Evolutionary conservation across 148 eudicot species (phyloP).

Genomic region (Camellia granthamiana): DNA sequence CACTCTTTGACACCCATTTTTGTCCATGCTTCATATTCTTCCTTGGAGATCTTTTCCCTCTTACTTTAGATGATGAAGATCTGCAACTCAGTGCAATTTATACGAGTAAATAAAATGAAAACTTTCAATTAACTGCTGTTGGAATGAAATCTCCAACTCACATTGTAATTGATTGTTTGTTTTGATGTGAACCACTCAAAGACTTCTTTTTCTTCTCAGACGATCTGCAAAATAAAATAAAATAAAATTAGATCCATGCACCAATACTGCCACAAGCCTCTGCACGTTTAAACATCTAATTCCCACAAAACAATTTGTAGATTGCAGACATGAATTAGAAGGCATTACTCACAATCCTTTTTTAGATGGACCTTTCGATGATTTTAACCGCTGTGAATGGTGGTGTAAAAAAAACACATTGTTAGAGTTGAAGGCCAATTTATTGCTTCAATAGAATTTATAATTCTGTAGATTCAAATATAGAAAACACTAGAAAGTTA

Average conservation of each 20-base stretch:
- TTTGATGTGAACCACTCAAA: slow-evolving; percentile 30
- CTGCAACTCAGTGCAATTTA: slow-evolving; percentile 33
- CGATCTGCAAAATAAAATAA: slow-evolving; percentile 39
- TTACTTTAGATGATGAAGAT: slow-evolving; percentile 44
- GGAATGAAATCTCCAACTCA: slow-evolving; percentile 26
- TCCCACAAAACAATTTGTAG: background rate
- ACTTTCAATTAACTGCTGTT: background rate
- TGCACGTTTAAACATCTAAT: background rate
- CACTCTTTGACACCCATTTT: slow-evolving; percentile 36
- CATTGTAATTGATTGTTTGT: slow-evolving; percentile 43
- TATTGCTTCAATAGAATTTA: background rate
- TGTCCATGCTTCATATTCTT: slow-evolving; percentile 38
- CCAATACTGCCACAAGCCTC: slow-evolving; percentile 6
- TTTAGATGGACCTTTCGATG: slow-evolving; percentile 38
- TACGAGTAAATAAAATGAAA: slow-evolving; percentile 11
- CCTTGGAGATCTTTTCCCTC: slow-evolving; percentile 60
- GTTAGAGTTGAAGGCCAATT: slow-evolving; percentile 25
- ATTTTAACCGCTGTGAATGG: slow-evolving; percentile 47
- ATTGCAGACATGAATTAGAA: background rate
- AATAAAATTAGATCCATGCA: background rate
- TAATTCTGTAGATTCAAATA: slow-evolving; percentile 3
- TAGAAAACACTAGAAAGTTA: slow-evolving; percentile 1
- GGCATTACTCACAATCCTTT: slow-evolving; percentile 55
- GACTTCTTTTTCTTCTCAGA: slow-evolving; percentile 41
- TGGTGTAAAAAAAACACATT: background rate